Evolutionary conservation across 495 filamentous ascomycete species (phyloP).

Genomic region (Halenospora varia): DNA sequence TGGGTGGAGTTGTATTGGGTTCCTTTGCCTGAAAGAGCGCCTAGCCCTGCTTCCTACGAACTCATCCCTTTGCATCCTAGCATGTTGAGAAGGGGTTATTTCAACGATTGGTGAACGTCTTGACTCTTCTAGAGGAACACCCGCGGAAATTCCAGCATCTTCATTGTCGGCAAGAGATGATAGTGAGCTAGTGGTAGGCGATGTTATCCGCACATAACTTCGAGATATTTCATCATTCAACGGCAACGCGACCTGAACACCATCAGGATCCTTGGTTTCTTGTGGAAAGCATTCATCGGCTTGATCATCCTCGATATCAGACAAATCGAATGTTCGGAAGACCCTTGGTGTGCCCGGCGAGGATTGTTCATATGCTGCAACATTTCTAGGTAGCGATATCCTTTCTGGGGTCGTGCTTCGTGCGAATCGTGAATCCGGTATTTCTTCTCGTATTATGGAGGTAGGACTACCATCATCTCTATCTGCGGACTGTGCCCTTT

Average conservation of each 20-base stretch:
- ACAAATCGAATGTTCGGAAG: conserved; percentile 9
- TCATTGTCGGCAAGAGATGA: conserved; percentile 12
- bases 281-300: neutral
- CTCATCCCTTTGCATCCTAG: neutral
- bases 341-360: conserved; percentile 5
- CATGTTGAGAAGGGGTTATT: neutral
- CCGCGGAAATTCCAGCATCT: neutral
- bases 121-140: neutral
- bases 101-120: neutral
- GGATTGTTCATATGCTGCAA: neutral
- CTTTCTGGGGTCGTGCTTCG: neutral
- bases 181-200: conserved; percentile 15
- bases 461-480: too few species aligned
- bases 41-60: conserved; percentile 9
- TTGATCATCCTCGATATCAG: conserved; percentile 2
- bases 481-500: too few species aligned
- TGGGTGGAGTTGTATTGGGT: conserved; percentile 72
- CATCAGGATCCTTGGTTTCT: neutral
- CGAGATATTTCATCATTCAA: conserved; percentile 20
- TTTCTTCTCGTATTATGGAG: too few species aligned
- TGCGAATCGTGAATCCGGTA: neutral
- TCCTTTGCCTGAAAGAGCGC: conserved; percentile 59
- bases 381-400: neutral
- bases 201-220: conserved; percentile 23
- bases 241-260: neutral